phyloP scores from a whole-genome alignment of 2,329 filamentous ascomycete species.

The Cercospora janseana region DNA sequence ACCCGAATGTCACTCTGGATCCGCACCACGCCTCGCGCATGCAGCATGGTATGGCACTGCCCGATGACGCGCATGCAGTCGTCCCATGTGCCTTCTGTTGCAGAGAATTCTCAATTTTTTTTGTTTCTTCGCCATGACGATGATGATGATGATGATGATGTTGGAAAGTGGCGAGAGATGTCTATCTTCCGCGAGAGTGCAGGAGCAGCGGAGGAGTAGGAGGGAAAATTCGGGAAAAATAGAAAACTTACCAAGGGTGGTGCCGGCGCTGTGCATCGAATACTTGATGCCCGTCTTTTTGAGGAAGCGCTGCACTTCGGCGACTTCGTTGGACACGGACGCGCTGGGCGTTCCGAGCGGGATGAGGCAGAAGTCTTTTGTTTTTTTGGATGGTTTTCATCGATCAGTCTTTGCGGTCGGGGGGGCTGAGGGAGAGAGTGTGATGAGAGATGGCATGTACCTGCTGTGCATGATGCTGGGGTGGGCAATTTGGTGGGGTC shows the following conservation, averaged over 20 bases:
- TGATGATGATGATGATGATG: too few relatives aligned
- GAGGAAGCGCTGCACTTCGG: constrained; percentile 81
- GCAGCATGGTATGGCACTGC: constrained; percentile 75
- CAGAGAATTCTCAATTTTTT: too few relatives aligned
- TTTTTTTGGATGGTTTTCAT: too few relatives aligned
- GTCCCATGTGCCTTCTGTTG: constrained; percentile 88
- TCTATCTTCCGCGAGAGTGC: too few relatives aligned
- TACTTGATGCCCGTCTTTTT: constrained; percentile 77
- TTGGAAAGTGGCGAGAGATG: too few relatives aligned
- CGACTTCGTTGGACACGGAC: constrained; percentile 66
- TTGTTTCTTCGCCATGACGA: too few relatives aligned
- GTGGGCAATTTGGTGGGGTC: constrained; percentile 50
- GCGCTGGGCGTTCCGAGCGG: constrained; percentile 62
- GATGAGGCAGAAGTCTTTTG: constrained; percentile 79
- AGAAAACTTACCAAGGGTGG: constrained; percentile 70
- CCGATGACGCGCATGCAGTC: constrained; percentile 80
- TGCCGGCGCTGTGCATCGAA: constrained; percentile 90
- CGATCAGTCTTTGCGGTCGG: background rate
- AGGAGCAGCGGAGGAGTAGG: too few relatives aligned
- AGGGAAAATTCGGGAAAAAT: constrained; percentile 4
- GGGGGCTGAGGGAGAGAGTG: too few relatives aligned
- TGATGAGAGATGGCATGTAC: constrained; percentile 21
- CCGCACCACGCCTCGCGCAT: constrained; percentile 71
- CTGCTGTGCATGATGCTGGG: constrained; percentile 71
- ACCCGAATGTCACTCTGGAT: constrained; percentile 88